Evolutionary conservation across 805 yeast genomes (phyloP).

Genomic region (Phaffomyces antillensis): DNA sequence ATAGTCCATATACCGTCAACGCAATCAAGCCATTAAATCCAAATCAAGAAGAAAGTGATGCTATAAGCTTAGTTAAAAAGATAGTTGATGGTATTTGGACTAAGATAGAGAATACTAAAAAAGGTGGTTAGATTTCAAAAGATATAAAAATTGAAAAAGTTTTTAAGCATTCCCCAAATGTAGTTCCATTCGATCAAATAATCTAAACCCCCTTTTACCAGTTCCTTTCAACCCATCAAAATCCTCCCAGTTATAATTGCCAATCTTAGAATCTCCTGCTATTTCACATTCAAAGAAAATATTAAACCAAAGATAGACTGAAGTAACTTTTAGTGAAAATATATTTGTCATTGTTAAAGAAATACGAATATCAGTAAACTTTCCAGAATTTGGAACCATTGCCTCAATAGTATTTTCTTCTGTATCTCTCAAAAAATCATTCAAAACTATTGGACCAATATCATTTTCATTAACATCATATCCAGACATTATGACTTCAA

Average conservation of each 20-base stretch:
- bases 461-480: constrained; percentile 1
- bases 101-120: constrained; percentile 35
- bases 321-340: constrained; percentile 3
- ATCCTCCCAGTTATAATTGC: constrained; percentile 33
- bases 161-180: background rate
- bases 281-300: constrained; percentile 33
- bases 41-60: constrained; percentile 16
- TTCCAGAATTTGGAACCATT: background rate
- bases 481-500: constrained; percentile 1
- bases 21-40: constrained; percentile 12
- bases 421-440: background rate
- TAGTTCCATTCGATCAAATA: constrained; percentile 36
- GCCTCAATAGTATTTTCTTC: background rate
- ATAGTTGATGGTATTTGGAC: constrained; percentile 46
- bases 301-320: constrained; percentile 37
- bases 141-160: too few relatives aligned
- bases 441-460: constrained; percentile 1
- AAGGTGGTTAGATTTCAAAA: constrained; percentile 40
- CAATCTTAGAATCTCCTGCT: constrained; percentile 6
- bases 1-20: constrained; percentile 35
- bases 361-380: constrained; percentile 19
- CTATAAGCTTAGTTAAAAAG: constrained; percentile 36
- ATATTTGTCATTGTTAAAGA: constrained; percentile 7
- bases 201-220: constrained; percentile 40
- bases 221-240: constrained; percentile 69